Evolutionary conservation across 2,329 filamentous ascomycete genomes (phyloP), one percentile per base, ranked within the genome.

Genomic region (Verticillium albo-atrum): DNA sequence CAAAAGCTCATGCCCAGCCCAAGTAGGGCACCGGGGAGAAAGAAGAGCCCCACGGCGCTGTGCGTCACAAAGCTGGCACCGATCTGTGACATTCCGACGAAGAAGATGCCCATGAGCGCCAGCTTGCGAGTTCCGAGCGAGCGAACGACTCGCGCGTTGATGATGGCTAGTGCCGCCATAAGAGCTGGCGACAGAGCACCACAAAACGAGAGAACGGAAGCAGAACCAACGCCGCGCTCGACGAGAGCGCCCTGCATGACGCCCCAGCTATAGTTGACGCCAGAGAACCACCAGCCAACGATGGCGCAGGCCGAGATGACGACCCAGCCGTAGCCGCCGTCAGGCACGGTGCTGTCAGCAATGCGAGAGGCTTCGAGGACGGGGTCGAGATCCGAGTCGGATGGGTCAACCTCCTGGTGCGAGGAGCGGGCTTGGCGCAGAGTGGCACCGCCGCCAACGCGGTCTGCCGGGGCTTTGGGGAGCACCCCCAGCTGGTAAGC

Each of bases 241-340:
- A 86, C 78, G 1, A 88, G 75, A 0, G 79, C 83, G 4, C 77
- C 76, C 69, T 89, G 85, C 54, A 88, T 72, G 1, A 89, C 77
- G 26, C 85, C 86, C 54, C 54, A 55, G 62, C 77, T 79, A 66
- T 85, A 85, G 7, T 77, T 77, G 0, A 78, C 82, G 55, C 84
- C 84, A 54, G 82, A 77, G 56, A 81, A 76, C 82, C 81, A 85
- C 74, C 82, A 87, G 2, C 79, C 76, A 9, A 85, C 65, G 1
- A 82, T 66, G 3, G 79, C 77, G 64, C 81, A 83, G 32, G 74
- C 75, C 3, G 70, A 71, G 26, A 87, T 79, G 7, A 87, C 74
- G 15, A 79, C 73, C 82, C 82, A 85, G 61, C 82, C 82, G 65
- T 84, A 83, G 26, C 81, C 82, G 28, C 82, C 82, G 54, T 85